Base-by-base conservation (phyloP, 495 filamentous ascomycete species). In the Penicillium crystallinum region DNA sequence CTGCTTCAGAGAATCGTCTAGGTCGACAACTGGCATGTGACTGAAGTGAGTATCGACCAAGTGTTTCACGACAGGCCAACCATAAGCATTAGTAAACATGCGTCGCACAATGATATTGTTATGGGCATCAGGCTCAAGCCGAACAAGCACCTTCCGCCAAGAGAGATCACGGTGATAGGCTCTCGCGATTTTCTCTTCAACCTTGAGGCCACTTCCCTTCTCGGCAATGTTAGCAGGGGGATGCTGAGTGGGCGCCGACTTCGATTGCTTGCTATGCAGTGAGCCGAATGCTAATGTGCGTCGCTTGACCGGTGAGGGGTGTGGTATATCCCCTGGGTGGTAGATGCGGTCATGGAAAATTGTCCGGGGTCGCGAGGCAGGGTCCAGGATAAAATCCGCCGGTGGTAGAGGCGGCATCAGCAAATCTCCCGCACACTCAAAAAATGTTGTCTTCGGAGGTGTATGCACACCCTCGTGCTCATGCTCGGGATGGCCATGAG, bases 291-390 rank as follows among this genome's bases (percentile, higher is more conserved):
- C 53, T 19, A 74, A 57, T 2, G 75, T 65, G 4, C 67, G 69
- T 37, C 77, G 78, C 53, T 85, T 86, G 52, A 81, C 81, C 0
- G 86, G 69, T 4, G 85, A 78, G 6, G 90, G 87, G n/a, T 80
- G 84, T 1, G 93, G 93, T 39, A 97, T 95, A 67, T 98, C 93
- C 34, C 87, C 82, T 0, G 92, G 89, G 62, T 91, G 88, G 68
- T 98, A 98, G 22, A 97, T 80, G 12, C 93, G 86, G 66, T 97
- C 93, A 71, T 98, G 93, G 70, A 97, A 97, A 52, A 98, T 97
- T 11, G 95, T 96, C 33, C 88, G 81, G 6, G 89, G 81, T n/a
- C 93, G 87, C 41, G 81, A 83, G 29, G 84, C 77, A 12, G 92
- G 91, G 49, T 96, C 84, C 49, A 88, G 77, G 30, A 98, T 76